Conservation (phyloP, 345 rosid genomes). For the Mercurialis annua region DNA sequence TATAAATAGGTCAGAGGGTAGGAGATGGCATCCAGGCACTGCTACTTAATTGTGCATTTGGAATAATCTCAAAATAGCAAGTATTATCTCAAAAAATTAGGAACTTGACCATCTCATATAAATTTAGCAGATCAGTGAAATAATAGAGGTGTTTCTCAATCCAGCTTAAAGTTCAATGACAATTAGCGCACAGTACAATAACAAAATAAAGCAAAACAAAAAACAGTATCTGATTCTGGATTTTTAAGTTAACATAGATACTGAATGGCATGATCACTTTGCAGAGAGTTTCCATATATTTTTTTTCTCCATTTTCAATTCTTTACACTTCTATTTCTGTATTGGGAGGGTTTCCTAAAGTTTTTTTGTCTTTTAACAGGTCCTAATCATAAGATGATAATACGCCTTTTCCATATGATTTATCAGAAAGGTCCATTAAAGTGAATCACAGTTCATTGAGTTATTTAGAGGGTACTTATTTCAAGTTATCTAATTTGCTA, state of each 20-base stretch:
- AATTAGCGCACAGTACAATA: background rate
- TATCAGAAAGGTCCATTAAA: background rate
- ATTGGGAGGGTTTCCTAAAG: background rate
- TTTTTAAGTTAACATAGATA: too few species aligned
- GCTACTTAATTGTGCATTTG: background rate
- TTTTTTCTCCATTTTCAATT: background rate
- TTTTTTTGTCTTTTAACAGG: too few species aligned
- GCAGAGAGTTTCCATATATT: background rate
- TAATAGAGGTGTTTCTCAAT: background rate
- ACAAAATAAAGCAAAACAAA: too few species aligned
- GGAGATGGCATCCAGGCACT: background rate
- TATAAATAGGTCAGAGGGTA: background rate
- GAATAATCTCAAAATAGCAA: background rate
- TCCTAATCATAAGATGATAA: background rate
- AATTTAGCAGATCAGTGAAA: background rate
- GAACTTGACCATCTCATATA: background rate
- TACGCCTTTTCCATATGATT: background rate
- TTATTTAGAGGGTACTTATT: background rate
- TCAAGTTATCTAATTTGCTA: background rate
- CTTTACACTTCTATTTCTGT: background rate
- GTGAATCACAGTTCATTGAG: background rate
- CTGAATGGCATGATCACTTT: background rate
- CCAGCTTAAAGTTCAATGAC: slow-evolving; percentile 4
- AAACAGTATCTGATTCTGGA: background rate
- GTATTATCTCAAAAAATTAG: background rate